Percentiles rank a stretch among this genome's conserved stretches.
These are phyloP conservation scores for Symbiotaphrina buchneri DNA, from an alignment of 495 filamentous ascomycete genomes.

Conservation along the genomic window DNA sequence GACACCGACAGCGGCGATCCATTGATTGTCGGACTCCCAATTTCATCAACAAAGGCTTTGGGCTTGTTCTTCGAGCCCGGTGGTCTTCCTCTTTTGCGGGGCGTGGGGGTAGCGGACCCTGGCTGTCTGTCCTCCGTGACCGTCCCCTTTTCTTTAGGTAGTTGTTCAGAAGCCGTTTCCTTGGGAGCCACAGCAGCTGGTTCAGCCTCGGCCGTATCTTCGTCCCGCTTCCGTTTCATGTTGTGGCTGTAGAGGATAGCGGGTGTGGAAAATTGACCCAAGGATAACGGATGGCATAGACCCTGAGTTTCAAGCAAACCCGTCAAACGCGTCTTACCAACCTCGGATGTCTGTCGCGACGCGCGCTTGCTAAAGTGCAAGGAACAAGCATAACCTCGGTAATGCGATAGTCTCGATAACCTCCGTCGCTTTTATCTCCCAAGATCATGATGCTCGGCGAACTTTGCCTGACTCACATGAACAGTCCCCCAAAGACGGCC, in stretches of 20 bases:
- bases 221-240: slow-evolving; percentile 1
- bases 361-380: too few species aligned
- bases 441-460: too few species aligned
- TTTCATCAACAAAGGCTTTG: not conserved
- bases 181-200: not conserved
- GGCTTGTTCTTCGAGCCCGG: slow-evolving; percentile 5
- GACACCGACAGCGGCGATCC: not conserved
- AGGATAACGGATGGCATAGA: too few species aligned
- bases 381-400: too few species aligned
- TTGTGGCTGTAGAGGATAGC: not conserved
- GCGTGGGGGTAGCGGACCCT: slow-evolving; percentile 3
- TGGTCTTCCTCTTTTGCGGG: slow-evolving; percentile 4
- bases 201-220: not conserved
- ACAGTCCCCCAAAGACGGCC: too few species aligned
- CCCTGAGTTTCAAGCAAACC: too few species aligned
- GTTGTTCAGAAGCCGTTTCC: not conserved
- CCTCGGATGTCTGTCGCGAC: too few species aligned
- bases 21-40: not conserved
- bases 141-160: not conserved
- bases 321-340: too few species aligned
- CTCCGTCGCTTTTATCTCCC: too few species aligned
- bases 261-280: too few species aligned
- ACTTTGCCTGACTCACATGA: too few species aligned
- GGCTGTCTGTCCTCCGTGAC: not conserved
- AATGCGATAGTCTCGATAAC: too few species aligned